Evolutionary conservation across 1,284 basidiomycete species (phyloP).

Genomic region (Hortiboletus rubellus): DNA sequence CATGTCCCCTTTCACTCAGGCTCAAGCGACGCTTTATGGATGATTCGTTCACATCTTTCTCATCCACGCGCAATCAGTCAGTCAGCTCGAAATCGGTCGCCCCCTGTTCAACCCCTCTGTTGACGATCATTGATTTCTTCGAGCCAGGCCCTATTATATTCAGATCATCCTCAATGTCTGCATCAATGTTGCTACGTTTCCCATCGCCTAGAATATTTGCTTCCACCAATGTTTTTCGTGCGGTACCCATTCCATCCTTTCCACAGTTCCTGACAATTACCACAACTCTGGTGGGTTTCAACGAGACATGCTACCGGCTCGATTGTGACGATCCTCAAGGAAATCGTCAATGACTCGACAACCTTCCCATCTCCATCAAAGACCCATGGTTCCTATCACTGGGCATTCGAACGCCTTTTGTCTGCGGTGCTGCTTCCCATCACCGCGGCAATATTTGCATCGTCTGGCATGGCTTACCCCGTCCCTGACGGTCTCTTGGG

Average conservation of each 20-base stretch:
- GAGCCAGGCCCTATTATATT: too few species aligned
- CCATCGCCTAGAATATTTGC: conserved; percentile 47
- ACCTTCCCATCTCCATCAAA: conserved; percentile 81
- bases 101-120: too few species aligned
- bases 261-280: neutral
- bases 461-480: conserved; percentile 72
- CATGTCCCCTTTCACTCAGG: too few species aligned
- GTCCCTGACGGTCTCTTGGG: conserved; percentile 91
- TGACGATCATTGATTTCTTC: too few species aligned
- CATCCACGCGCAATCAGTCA: too few species aligned
- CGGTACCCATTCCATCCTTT: conserved; percentile 37
- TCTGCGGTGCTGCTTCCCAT: conserved; percentile 87
- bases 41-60: too few species aligned
- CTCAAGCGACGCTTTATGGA: too few species aligned
- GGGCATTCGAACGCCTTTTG: conserved; percentile 94
- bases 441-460: conserved; percentile 78
- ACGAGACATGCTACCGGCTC: conserved; percentile 40
- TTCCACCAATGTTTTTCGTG: conserved; percentile 37
- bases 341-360: conserved; percentile 95
- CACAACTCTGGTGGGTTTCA: conserved; percentile 19
- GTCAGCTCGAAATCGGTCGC: too few species aligned
- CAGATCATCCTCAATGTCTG: conserved; percentile 53
- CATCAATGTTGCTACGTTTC: conserved; percentile 50
- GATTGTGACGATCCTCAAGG: conserved; percentile 80
- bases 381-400: conserved; percentile 93